Conservation (phyloP, 495 filamentous ascomycete species). For the Penicillium pancosmium region DNA sequence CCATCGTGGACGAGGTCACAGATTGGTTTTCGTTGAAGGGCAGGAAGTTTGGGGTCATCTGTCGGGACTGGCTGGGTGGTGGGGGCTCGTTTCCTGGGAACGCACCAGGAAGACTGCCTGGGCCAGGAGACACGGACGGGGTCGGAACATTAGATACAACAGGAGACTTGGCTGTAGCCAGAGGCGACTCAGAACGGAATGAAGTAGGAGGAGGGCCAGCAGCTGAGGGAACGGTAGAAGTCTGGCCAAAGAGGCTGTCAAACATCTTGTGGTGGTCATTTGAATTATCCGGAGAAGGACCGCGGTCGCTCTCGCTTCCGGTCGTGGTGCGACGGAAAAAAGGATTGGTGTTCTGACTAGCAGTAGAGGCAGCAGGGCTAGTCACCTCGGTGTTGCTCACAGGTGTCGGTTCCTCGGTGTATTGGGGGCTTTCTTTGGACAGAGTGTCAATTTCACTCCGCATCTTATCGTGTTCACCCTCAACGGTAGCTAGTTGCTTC, state of each 20-base stretch:
- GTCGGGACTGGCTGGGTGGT: slow-evolving; percentile 66
- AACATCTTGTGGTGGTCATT: slow-evolving; percentile 69
- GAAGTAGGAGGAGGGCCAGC: slow-evolving; percentile 60
- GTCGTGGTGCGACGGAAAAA: slow-evolving; percentile 79
- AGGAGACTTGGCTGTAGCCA: slow-evolving; percentile 38
- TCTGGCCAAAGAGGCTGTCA: slow-evolving; percentile 87
- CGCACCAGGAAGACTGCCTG: slow-evolving; percentile 40
- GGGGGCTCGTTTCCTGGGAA: slow-evolving; percentile 52
- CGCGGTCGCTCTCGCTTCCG: slow-evolving; percentile 63
- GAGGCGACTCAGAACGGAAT: slow-evolving; percentile 63
- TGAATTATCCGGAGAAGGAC: slow-evolving; percentile 44
- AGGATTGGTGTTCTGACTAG: slow-evolving; percentile 81
- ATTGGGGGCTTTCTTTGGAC: slow-evolving; percentile 53
- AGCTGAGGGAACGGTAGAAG: slow-evolving; percentile 56
- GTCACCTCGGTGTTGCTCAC: slow-evolving; percentile 43
- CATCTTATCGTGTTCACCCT: slow-evolving; percentile 82
- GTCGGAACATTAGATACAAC: slow-evolving; percentile 52
- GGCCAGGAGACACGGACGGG: slow-evolving; percentile 64
- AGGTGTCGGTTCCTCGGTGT: slow-evolving; percentile 40
- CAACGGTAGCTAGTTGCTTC: slow-evolving; percentile 89
- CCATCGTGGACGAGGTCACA: slow-evolving; percentile 74
- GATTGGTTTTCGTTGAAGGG: slow-evolving; percentile 69
- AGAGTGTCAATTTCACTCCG: slow-evolving; percentile 75
- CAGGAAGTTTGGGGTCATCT: slow-evolving; percentile 71
- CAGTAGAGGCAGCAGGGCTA: slow-evolving; percentile 73